These are phyloP conservation scores for Thermochaetoides dissita DNA, from an alignment of 2,329 filamentous ascomycete species.

Conservation along the genomic window DNA sequence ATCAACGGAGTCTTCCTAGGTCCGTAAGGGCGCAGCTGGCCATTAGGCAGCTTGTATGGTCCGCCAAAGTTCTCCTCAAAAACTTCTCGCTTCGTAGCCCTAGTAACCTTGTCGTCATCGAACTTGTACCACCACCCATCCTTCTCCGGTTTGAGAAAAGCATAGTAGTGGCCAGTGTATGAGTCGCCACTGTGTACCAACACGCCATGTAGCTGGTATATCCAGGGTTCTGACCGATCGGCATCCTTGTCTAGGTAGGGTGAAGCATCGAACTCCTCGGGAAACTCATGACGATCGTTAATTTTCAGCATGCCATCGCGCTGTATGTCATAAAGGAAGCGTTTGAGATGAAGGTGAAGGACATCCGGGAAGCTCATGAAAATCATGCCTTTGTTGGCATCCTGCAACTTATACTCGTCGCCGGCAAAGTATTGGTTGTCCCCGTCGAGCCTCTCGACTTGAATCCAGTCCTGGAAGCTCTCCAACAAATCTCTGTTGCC, in stretches of 20 bases:
- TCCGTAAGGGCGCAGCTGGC: slow-evolving; percentile 30
- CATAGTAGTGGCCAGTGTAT: slow-evolving; percentile 96
- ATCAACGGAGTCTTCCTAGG: slow-evolving; percentile 45
- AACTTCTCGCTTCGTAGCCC: slow-evolving; percentile 78
- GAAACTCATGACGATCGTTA: slow-evolving; percentile 83
- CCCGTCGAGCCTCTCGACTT: slow-evolving; percentile 91
- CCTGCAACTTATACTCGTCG: slow-evolving; percentile 80
- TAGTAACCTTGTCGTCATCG: slow-evolving; percentile 94
- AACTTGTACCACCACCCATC: slow-evolving; percentile 94
- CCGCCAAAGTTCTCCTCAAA: slow-evolving; percentile 95
- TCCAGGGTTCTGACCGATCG: slow-evolving; percentile 77
- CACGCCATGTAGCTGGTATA: slow-evolving; percentile 87
- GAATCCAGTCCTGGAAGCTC: slow-evolving; percentile 91
- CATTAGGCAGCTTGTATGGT: slow-evolving; percentile 49
- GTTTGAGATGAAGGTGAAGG: slow-evolving; percentile 85
- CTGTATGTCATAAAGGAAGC: slow-evolving; percentile 95
- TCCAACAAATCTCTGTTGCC: slow-evolving; percentile 87
- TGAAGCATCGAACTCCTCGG: slow-evolving; percentile 67
- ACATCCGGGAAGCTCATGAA: slow-evolving; percentile 93
- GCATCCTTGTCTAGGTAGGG: slow-evolving; percentile 79
- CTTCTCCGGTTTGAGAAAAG: slow-evolving; percentile 85
- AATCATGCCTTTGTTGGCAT: slow-evolving; percentile 94
- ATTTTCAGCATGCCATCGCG: slow-evolving; percentile 98
- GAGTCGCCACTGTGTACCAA: slow-evolving; percentile 92
- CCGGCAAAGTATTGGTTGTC: slow-evolving; percentile 97